Evolutionary conservation across 352 stramenopile genomes (phyloP).

Genomic region (Ophiocytium majus): DNA sequence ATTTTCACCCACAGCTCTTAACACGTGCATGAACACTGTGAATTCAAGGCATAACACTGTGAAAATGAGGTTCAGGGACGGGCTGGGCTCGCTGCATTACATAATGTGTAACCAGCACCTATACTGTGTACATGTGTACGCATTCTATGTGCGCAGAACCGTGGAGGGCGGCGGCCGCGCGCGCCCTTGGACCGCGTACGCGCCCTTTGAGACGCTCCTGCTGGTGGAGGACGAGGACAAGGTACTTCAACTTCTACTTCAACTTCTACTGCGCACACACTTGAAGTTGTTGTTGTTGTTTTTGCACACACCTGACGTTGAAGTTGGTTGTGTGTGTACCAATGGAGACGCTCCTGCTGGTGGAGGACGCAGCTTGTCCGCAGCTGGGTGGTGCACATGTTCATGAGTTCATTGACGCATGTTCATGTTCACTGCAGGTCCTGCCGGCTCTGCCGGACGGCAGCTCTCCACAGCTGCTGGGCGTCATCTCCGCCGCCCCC

Average conservation of each 20-base stretch:
- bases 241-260: not conserved
- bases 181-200: conserved; percentile 11
- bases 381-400: not conserved
- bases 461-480: conserved; percentile 2
- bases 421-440: not conserved
- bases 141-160: not conserved
- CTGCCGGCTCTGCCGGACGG: not conserved
- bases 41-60: no score
- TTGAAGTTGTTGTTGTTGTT: not conserved
- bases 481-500: not conserved
- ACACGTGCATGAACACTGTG: no score
- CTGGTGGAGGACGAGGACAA: conserved; percentile 12
- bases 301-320: not conserved
- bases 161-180: not conserved
- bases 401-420: not conserved
- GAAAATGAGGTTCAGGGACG: no score
- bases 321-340: not conserved
- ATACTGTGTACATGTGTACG: no score
- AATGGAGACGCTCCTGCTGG: not conserved
- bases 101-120: no score
- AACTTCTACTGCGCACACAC: no score
- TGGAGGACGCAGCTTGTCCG: not conserved
- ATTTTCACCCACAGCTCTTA: no score
- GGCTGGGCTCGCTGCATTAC: no score
- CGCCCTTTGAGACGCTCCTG: conserved; percentile 19